Evolutionary conservation across 2,329 filamentous ascomycete genomes (phyloP).

Genomic region (Diaporthe sp.): DNA sequence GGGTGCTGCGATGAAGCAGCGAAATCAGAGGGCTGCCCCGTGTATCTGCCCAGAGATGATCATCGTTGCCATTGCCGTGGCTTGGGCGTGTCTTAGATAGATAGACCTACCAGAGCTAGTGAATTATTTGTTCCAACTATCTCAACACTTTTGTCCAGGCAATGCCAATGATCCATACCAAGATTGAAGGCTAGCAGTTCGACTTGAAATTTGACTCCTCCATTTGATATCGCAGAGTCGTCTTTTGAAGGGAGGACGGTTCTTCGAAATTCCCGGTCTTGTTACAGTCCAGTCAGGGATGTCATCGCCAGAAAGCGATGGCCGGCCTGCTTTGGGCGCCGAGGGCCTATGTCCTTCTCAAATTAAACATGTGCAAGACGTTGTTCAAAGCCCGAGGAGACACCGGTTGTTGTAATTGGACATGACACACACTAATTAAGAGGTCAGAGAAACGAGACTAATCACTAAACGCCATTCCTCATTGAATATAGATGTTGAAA

Average conservation of each 20-base stretch:
- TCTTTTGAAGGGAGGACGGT: not conserved
- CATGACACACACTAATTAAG: not conserved
- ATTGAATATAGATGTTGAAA: constrained; percentile 38
- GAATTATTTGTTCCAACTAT: not conserved
- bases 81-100: not conserved
- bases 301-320: not conserved
- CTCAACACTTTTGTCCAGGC: not conserved
- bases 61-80: not conserved
- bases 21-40: not conserved
- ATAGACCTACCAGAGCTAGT: not conserved
- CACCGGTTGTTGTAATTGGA: not conserved
- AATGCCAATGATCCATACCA: not conserved
- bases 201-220: not conserved
- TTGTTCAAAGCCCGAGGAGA: not conserved
- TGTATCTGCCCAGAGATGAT: not conserved
- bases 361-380: not conserved
- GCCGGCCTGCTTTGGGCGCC: not conserved
- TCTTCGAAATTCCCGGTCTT: not conserved
- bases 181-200: not conserved
- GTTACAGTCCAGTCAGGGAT: not conserved
- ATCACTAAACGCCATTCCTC: constrained; percentile 18
- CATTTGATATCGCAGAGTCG: not conserved
- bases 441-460: not conserved
- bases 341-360: too few species aligned
- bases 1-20: not conserved